Evolutionary conservation across 768 basidiomycete genomes (phyloP).

Genomic region (Coprinopsis marcescibilis): DNA sequence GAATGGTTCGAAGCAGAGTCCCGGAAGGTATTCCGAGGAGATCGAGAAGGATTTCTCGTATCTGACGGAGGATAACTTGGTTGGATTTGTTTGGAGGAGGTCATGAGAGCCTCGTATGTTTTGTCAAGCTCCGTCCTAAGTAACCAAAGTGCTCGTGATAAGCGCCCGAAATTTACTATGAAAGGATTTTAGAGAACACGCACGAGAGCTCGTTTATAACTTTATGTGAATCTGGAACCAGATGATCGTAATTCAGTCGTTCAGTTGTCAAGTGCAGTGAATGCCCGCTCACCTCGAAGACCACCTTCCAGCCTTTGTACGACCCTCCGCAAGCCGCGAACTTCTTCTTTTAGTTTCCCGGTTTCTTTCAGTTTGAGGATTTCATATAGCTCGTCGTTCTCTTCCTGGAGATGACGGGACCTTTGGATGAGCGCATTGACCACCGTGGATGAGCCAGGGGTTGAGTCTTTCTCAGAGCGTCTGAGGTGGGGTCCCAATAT

Average conservation of each 20-base stretch:
- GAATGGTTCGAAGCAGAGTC: slow-evolving; percentile 20
- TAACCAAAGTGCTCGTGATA: slow-evolving; percentile 9
- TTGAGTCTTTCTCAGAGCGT: slow-evolving; percentile 27
- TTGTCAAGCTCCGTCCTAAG: slow-evolving; percentile 77
- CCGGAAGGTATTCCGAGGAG: slow-evolving; percentile 44
- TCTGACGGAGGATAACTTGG: slow-evolving; percentile 18
- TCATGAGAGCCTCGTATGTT: slow-evolving; percentile 58
- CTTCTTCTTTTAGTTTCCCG: slow-evolving; percentile 78
- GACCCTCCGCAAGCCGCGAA: slow-evolving; percentile 58
- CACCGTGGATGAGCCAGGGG: slow-evolving; percentile 47
- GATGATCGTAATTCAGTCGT: slow-evolving; percentile 10
- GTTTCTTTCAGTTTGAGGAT: slow-evolving; percentile 71
- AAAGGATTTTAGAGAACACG: slow-evolving; percentile 26
- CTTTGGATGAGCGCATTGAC: slow-evolving; percentile 72
- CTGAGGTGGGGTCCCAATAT: slow-evolving; percentile 64
- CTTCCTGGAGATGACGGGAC: slow-evolving; percentile 68
- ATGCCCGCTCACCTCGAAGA: slow-evolving; percentile 55
- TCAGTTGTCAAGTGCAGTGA: background rate
- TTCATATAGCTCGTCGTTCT: slow-evolving; percentile 83
- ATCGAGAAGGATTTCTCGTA: slow-evolving; percentile 35
- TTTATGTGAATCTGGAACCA: slow-evolving; percentile 64
- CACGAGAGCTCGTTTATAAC: slow-evolving; percentile 69
- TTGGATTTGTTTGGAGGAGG: slow-evolving; percentile 9
- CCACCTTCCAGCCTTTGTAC: slow-evolving; percentile 69
- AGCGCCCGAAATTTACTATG: slow-evolving; percentile 10